Evolutionary conservation across 352 stramenopile species (phyloP).

Genomic region (Pythium brachiatum): DNA sequence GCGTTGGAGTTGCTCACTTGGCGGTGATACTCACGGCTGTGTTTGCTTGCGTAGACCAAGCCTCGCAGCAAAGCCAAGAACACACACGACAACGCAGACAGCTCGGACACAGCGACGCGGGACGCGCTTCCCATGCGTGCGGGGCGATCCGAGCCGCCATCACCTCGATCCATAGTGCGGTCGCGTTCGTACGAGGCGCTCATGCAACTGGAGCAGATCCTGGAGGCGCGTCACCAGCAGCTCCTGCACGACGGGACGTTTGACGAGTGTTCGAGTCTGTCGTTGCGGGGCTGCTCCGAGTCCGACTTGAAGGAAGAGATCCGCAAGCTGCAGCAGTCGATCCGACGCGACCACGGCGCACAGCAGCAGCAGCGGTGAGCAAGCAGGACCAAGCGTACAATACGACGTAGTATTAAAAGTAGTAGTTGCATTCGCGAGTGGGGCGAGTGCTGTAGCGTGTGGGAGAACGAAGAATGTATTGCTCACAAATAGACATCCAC

Average conservation of each 20-base stretch:
- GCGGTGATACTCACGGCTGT: not conserved
- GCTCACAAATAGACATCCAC: slow-evolving; percentile 20
- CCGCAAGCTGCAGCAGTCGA: slow-evolving; percentile 29
- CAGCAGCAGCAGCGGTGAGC: not conserved
- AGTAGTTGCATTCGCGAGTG: too few species aligned
- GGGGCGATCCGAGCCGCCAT: not conserved
- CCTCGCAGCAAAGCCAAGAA: not conserved
- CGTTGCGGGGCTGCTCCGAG: not conserved
- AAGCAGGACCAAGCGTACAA: too few species aligned
- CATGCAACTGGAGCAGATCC: slow-evolving; percentile 65
- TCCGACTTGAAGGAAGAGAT: slow-evolving; percentile 31
- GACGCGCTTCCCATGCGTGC: not conserved
- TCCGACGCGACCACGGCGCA: slow-evolving; percentile 13
- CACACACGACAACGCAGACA: not conserved
- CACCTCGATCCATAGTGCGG: not conserved
- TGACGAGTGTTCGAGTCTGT: not conserved
- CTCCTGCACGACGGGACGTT: slow-evolving; percentile 54
- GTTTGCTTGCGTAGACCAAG: not conserved
- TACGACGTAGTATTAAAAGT: too few species aligned
- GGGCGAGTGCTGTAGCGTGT: too few species aligned
- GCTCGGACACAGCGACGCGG: not conserved
- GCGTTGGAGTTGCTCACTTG: too few species aligned
- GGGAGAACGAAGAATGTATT: slow-evolving; percentile 13
- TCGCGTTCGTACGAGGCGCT: slow-evolving; percentile 76
- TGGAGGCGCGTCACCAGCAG: slow-evolving; percentile 68